Base-by-base conservation (phyloP, 78 protist genomes). In the Chrysochromulina parva region DNA sequence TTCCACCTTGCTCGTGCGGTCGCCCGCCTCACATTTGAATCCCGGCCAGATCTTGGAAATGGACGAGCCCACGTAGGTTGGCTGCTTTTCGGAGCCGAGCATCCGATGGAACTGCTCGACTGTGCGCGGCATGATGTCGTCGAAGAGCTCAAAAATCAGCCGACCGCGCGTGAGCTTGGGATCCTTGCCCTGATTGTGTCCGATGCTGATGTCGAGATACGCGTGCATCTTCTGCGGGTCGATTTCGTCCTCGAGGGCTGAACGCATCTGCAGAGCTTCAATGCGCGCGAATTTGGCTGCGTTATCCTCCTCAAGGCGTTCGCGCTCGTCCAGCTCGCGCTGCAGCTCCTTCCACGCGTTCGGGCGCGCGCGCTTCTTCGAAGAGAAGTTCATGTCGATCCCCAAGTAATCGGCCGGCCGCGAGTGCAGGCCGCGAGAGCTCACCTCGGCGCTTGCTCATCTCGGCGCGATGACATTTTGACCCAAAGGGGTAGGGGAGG, bases 301-400 rank as follows among this genome's bases (percentile, higher is more conserved):
- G 55, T 74, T 74, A 7, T 74, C 57, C 22, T 74, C 82, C 82
- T 74, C 82, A 13, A 74, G 82, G 5, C 17, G 6, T 55, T 74
- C 82, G 82, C 82, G 82, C 55, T 74, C 82, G 55, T 74, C 82
- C 57, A 74, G 55, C 50, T 74, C 82, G 13, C 14, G 1, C 22
- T 74, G 82, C 57, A 74, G 82, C 57, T 74, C 82, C 55, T 74
- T 74, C 82, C 82, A 74, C 16, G 82, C 82, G n/a, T 74, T 19
- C 82, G 11, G 38, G 9, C 55, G 53, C 19, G 55, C 28, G 17
- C 82, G 82, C 22, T 74, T 74, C 82, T 48, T 38, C 55, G 82
- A 48, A 22, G 82, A 17, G 82, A 74, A 74, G 82, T 74, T 74
- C 82, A 74, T 74, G 57, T 58, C 38, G 38, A 38, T 38, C 38